A percentile compares a stretch with the other conserved stretches of the same genome.
Evolutionary conservation across 495 filamentous ascomycete genomes (phyloP).

Genomic region (Wilcoxina mikolae): DNA sequence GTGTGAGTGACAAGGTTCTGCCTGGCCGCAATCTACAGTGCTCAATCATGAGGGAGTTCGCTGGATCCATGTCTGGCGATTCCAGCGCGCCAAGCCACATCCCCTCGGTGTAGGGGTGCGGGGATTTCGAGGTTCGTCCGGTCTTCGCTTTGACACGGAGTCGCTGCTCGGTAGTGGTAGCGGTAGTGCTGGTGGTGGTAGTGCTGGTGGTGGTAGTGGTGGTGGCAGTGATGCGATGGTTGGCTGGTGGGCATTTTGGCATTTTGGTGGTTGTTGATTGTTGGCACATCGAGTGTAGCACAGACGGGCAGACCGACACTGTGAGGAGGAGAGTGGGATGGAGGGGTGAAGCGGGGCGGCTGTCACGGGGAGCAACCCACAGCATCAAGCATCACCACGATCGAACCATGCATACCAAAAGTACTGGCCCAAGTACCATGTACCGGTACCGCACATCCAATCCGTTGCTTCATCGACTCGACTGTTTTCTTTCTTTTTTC

Average conservation of each 20-base stretch:
- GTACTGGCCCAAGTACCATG: too few relatives aligned
- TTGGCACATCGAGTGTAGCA: neutral
- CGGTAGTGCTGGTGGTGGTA: neutral
- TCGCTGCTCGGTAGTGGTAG: neutral
- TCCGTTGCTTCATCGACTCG: neutral
- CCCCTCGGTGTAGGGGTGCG: neutral
- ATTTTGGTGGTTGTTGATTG: neutral
- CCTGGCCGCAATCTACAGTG: neutral
- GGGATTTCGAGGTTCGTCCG: neutral
- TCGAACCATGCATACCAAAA: too few relatives aligned
- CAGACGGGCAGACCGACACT: neutral
- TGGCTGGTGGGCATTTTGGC: neutral
- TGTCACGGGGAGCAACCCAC: neutral
- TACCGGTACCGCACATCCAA: too few relatives aligned
- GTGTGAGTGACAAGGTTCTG: neutral
- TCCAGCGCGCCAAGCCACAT: neutral
- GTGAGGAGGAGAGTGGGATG: neutral
- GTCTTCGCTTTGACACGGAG: neutral
- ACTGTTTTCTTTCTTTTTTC: conserved; percentile 2
- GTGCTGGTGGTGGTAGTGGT: too few relatives aligned
- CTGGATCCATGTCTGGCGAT: neutral
- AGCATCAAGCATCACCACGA: too few relatives aligned
- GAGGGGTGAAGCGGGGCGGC: neutral
- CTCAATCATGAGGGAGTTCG: neutral
- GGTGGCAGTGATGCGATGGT: too few relatives aligned